Evolutionary conservation across 1,139 yeast species (phyloP).

Genomic region (Sugiyamaella grinbergsii): DNA sequence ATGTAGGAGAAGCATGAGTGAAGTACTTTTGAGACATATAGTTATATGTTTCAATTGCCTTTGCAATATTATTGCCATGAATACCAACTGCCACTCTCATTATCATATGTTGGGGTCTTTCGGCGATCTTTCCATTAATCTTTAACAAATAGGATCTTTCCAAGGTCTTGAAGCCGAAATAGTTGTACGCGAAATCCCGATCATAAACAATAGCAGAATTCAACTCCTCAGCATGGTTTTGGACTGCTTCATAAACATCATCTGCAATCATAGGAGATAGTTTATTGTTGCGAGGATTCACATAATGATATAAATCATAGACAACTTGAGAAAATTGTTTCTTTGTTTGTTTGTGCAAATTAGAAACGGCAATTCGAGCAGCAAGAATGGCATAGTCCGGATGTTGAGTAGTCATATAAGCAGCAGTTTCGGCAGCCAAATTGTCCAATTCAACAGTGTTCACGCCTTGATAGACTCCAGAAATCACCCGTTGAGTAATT

Average conservation of each 20-base stretch:
- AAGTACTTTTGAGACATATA: conserved; percentile 82
- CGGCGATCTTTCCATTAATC: conserved; percentile 72
- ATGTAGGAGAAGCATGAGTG: conserved; percentile 88
- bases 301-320: conserved; percentile 67
- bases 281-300: conserved; percentile 73
- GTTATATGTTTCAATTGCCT: conserved; percentile 77
- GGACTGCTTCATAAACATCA: conserved; percentile 65
- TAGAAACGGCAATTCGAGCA: conserved; percentile 90
- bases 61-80: conserved; percentile 71
- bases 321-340: conserved; percentile 83
- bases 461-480: conserved; percentile 95
- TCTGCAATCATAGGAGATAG: conserved; percentile 83
- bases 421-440: conserved; percentile 96
- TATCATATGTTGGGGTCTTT: conserved; percentile 86
- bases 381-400: conserved; percentile 96
- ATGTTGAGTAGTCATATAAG: conserved; percentile 93
- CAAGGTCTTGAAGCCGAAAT: conserved; percentile 84
- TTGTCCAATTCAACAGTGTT: conserved; percentile 91
- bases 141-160: conserved; percentile 80
- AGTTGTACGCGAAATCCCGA: conserved; percentile 80
- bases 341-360: conserved; percentile 90
- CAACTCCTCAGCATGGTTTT: conserved; percentile 65
- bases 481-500: conserved; percentile 83
- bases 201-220: conserved; percentile 81
- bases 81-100: conserved; percentile 91